phyloP scores from a whole-genome alignment of 1,284 basidiomycete species.

The Leccinum pachyderme region DNA sequence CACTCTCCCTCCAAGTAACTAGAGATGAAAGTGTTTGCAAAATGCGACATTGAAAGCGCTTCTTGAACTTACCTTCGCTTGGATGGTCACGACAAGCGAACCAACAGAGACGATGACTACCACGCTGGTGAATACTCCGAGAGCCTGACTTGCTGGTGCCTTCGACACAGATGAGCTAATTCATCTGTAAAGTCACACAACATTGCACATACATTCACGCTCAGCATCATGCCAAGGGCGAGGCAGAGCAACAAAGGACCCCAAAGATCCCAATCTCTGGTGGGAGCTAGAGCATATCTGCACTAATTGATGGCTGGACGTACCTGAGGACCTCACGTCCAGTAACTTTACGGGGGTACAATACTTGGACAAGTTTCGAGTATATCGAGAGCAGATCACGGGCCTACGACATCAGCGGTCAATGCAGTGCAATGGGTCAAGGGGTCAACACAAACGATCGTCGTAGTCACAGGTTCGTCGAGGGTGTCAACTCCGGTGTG shows the following conservation, averaged over 20 bases:
- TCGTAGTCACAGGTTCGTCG: constrained; percentile 86
- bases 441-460: constrained; percentile 65
- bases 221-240: constrained; percentile 82
- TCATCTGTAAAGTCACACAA: neutral
- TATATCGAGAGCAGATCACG: constrained; percentile 89
- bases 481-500: constrained; percentile 83
- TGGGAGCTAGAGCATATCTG: constrained; percentile 9
- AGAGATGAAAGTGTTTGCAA: constrained; percentile 5
- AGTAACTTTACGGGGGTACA: constrained; percentile 78
- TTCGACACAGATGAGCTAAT: constrained; percentile 31
- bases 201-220: constrained; percentile 67
- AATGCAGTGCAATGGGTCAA: constrained; percentile 6
- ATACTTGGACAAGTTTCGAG: constrained; percentile 86
- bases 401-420: constrained; percentile 48
- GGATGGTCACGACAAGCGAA: constrained; percentile 85
- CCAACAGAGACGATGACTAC: constrained; percentile 89
- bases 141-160: constrained; percentile 81
- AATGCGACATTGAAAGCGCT: neutral
- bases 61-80: constrained; percentile 68
- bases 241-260: constrained; percentile 88
- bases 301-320: constrained; percentile 14
- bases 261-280: constrained; percentile 95
- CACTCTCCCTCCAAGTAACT: constrained; percentile 94
- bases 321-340: constrained; percentile 80
- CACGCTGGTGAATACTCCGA: constrained; percentile 89